Evolutionary conservation across 2,329 filamentous ascomycete genomes (phyloP).

Genomic region (Colletotrichum tanaceti): DNA sequence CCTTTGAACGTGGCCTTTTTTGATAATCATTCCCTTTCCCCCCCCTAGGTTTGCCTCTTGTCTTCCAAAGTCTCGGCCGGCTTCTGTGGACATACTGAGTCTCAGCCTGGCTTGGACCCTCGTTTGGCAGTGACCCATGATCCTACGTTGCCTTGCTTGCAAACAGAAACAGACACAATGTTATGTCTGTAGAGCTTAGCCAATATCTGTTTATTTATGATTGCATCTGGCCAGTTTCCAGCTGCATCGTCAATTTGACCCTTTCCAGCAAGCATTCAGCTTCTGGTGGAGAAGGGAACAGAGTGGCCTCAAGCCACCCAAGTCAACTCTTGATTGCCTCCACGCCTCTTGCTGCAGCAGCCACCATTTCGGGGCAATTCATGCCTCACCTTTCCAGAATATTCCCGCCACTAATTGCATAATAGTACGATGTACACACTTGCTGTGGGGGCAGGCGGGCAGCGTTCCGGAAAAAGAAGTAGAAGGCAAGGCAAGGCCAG

Average conservation of each 20-base stretch:
- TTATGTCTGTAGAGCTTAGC: too few relatives aligned
- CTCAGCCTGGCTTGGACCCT: neutral
- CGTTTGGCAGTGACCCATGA: conserved; percentile 23
- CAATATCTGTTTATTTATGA: neutral
- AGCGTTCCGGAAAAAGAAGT: conserved; percentile 12
- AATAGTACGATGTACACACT: too few relatives aligned
- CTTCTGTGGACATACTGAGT: conserved; percentile 9
- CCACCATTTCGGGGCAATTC: conserved; percentile 23
- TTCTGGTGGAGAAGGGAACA: conserved; percentile 21
- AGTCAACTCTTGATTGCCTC: neutral
- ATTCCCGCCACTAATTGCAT: conserved; percentile 32
- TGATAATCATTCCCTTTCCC: neutral
- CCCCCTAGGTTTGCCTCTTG: neutral
- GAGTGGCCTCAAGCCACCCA: conserved; percentile 31
- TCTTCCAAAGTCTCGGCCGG: conserved; percentile 16
- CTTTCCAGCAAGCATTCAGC: neutral
- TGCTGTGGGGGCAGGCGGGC: conserved; percentile 18
- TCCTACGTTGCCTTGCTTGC: neutral
- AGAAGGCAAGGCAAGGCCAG: conserved; percentile 3
- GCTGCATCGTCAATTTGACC: neutral
- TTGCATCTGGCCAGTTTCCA: neutral
- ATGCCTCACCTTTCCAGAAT: conserved; percentile 36
- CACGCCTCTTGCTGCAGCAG: neutral
- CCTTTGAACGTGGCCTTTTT: conserved; percentile 31
- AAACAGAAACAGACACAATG: neutral